Conservation (phyloP, 371 early-diverging fungal genomes). For the Mortierella sp. region DNA sequence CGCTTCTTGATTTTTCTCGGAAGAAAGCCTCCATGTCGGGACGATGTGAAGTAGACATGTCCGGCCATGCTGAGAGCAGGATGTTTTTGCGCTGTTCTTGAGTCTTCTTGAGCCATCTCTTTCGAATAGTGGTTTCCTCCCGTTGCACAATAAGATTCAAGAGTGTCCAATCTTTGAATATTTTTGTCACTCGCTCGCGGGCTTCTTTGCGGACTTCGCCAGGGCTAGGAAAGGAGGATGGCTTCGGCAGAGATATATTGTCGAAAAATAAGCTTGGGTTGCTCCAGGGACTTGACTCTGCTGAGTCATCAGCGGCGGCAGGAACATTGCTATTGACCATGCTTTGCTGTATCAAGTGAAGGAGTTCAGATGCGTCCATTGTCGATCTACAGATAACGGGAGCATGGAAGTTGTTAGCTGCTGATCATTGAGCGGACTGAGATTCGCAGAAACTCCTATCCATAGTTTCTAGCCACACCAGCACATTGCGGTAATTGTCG, state of each 20-base stretch:
- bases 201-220: conserved; percentile 24
- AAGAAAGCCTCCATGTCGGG: conserved; percentile 34
- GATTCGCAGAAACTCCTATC: too few relatives aligned
- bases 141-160: conserved; percentile 30
- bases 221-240: conserved; percentile 26
- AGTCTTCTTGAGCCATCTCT: conserved; percentile 34
- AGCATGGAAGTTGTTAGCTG: too few relatives aligned
- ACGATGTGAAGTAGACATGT: conserved; percentile 35
- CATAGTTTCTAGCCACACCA: too few relatives aligned
- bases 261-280: conserved; percentile 12
- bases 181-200: conserved; percentile 17
- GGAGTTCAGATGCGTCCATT: too few relatives aligned
- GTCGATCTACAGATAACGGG: too few relatives aligned
- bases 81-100: conserved; percentile 33
- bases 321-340: too few relatives aligned
- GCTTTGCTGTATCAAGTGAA: too few relatives aligned
- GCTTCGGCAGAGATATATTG: conserved; percentile 11
- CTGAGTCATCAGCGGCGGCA: too few relatives aligned
- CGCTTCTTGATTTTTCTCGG: conserved; percentile 13
- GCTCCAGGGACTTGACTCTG: conserved; percentile 5
- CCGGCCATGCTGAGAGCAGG: conserved; percentile 31
- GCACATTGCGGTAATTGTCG: too few relatives aligned
- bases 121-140: conserved; percentile 35
- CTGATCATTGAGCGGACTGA: too few relatives aligned
- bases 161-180: conserved; percentile 36